Conservation (phyloP, 164 flowering plant species). For the Cinnamomum chago region DNA sequence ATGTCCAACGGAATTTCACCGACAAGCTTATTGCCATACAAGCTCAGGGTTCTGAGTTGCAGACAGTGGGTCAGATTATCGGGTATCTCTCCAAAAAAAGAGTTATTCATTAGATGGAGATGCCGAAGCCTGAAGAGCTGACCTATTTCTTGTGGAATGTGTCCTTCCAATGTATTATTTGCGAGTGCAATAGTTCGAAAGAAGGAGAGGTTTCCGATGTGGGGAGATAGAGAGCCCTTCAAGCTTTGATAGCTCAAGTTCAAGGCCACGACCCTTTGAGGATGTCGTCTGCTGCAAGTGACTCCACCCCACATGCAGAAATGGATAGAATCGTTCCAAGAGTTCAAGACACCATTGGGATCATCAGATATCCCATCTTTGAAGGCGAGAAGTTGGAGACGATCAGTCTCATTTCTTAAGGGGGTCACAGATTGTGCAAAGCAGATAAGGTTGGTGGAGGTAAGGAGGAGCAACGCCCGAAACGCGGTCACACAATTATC, state of each 20-base stretch:
- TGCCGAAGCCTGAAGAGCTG: slow-evolving; percentile 23
- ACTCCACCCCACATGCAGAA: slow-evolving; percentile 39
- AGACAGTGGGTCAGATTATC: slow-evolving; percentile 14
- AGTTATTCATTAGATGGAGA: slow-evolving; percentile 30
- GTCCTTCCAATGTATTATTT: slow-evolving; percentile 28
- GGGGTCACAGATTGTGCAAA: background rate
- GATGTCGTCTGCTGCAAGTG: slow-evolving; percentile 17
- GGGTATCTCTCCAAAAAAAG: slow-evolving; percentile 30
- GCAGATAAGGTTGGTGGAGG: background rate
- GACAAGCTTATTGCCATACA: background rate
- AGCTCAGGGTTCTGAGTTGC: slow-evolving; percentile 20
- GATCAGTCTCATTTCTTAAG: slow-evolving; percentile 3
- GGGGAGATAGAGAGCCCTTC: slow-evolving; percentile 28
- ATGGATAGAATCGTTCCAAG: slow-evolving; percentile 30
- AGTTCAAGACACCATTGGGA: slow-evolving; percentile 18
- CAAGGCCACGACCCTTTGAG: slow-evolving; percentile 21
- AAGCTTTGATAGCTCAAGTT: slow-evolving; percentile 13
- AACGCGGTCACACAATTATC: background rate
- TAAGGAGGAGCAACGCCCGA: background rate
- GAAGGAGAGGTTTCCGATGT: slow-evolving; percentile 38
- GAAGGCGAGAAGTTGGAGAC: slow-evolving; percentile 10
- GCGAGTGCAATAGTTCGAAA: slow-evolving; percentile 32
- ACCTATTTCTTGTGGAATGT: slow-evolving; percentile 28
- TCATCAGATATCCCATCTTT: slow-evolving; percentile 20
- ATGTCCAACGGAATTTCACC: background rate